Base-by-base conservation (phyloP, 371 early-diverging fungal species). In the Pancytospora philotis region DNA sequence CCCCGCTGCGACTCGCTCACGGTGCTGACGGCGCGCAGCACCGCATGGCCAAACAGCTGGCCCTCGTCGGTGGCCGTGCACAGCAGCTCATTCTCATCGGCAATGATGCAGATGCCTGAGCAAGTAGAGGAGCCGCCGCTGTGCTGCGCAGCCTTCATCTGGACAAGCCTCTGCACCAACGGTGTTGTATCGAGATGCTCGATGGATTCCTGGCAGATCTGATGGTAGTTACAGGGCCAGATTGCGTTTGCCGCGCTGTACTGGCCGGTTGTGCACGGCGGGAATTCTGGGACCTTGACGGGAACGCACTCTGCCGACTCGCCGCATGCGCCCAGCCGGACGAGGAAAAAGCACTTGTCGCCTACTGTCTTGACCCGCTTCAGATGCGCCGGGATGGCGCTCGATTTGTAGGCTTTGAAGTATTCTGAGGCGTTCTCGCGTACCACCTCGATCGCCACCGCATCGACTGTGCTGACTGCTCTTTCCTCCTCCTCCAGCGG, bases 11-110 rank as follows among this genome's bases (percentile, higher is more conserved):
- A 27, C 35, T 52, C 55, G 16, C 67, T 71, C 8, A 71, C 62
- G 6, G 53, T 39, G 27, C 41, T 51, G 53, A 73, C 37, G 3
- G 35, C 36, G 41, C 66, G 65, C 38, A 71, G 32, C 25, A 76
- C 53, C 1, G 66, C 28, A 70, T 76, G 77, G 22, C 60, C 68
- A 25, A 68, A 28, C n/a, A 70, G 34, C 60, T 63, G 1, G n/a
- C 62, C 56, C 0, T 38, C 57, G 56, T 72, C 70, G 6, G 30
- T 25, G 28, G 55, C 36, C 6, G 25, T 39, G 13, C 16, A 37
- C 0, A 71, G 1, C 25, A 30, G 16, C 22, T n/a, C 6, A 27
- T 45, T 6, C 22, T 35, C 39, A 57, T 61, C 60, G 55, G 37
- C 56, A 30, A 71, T 67, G 13, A 66, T n/a, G 52, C 75, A 71